Conservation (phyloP, 495 filamentous ascomycete species). For the Letharia lupina region DNA sequence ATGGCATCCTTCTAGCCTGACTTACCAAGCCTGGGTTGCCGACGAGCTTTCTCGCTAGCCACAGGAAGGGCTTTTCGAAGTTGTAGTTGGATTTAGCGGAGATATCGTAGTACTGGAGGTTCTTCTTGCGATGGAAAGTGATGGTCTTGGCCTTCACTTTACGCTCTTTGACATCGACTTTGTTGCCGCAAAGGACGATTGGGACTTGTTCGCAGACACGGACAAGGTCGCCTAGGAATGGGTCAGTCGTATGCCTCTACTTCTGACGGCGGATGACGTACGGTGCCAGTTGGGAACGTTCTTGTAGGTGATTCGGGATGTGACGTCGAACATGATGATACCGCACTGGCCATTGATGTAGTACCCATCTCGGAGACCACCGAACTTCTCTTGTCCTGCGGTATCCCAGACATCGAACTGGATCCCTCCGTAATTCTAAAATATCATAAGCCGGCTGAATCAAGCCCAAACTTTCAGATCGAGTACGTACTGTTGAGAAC, state of each 20-base stretch:
- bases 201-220: constrained; percentile 99
- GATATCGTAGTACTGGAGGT: constrained; percentile 99
- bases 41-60: constrained; percentile 96
- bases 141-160: constrained; percentile 99
- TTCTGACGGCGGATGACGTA: constrained; percentile 44
- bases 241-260: constrained; percentile 10
- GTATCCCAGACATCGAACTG: constrained; percentile 99
- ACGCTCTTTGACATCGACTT: constrained; percentile 99
- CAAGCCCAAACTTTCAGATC: constrained; percentile 11
- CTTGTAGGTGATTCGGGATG: constrained; percentile 99
- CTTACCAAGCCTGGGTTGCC: constrained; percentile 84
- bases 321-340: constrained; percentile 99
- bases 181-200: constrained; percentile 97
- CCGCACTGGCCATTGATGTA: constrained; percentile 99
- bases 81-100: constrained; percentile 99
- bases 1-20: constrained; percentile 16
- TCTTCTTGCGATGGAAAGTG: constrained; percentile 99
- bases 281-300: constrained; percentile 99
- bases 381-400: constrained; percentile 99
- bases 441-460: constrained; percentile 34
- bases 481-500: constrained; percentile 77
- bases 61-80: constrained; percentile 99
- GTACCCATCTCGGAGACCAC: constrained; percentile 98
- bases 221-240: constrained; percentile 82
- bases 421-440: constrained; percentile 85